These are phyloP conservation scores for Arthrobotrys sphaeroides DNA, from an alignment of 2,329 filamentous ascomycete species.

Conservation along the genomic window DNA sequence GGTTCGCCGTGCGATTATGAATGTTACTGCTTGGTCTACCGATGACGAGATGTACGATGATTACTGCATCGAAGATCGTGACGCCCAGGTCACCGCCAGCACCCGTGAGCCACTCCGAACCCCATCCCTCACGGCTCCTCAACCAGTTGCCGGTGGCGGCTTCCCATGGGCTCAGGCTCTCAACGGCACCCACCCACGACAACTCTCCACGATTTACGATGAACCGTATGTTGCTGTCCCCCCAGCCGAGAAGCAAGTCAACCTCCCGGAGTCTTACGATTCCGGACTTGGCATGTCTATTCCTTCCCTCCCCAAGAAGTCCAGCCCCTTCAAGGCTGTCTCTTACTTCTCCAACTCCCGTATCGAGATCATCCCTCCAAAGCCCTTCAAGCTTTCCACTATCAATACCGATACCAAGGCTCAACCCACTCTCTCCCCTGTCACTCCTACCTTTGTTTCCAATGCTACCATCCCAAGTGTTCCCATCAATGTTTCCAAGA, in stretches of 20 bases:
- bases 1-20: constrained; percentile 79
- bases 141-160: constrained; percentile 76
- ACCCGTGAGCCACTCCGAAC: constrained; percentile 96
- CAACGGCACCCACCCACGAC: constrained; percentile 78
- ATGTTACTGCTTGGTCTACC: constrained; percentile 89
- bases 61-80: constrained; percentile 84
- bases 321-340: constrained; percentile 57
- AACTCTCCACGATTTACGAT: constrained; percentile 85
- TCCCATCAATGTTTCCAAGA: constrained; percentile 64
- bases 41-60: constrained; percentile 91
- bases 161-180: constrained; percentile 97
- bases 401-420: constrained; percentile 72
- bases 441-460: constrained; percentile 81
- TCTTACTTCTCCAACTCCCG: constrained; percentile 64
- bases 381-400: constrained; percentile 71
- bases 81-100: constrained; percentile 78
- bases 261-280: constrained; percentile 86
- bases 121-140: constrained; percentile 89
- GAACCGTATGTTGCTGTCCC: constrained; percentile 61
- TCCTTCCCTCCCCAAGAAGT: constrained; percentile 69
- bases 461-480: constrained; percentile 69
- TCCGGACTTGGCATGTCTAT: constrained; percentile 84
- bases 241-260: constrained; percentile 62
- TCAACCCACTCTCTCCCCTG: constrained; percentile 69
- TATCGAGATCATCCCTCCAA: constrained; percentile 67